These are phyloP conservation scores for Harringtonia lauricola DNA, from an alignment of 2,329 filamentous ascomycete genomes.

Conservation along the genomic window DNA sequence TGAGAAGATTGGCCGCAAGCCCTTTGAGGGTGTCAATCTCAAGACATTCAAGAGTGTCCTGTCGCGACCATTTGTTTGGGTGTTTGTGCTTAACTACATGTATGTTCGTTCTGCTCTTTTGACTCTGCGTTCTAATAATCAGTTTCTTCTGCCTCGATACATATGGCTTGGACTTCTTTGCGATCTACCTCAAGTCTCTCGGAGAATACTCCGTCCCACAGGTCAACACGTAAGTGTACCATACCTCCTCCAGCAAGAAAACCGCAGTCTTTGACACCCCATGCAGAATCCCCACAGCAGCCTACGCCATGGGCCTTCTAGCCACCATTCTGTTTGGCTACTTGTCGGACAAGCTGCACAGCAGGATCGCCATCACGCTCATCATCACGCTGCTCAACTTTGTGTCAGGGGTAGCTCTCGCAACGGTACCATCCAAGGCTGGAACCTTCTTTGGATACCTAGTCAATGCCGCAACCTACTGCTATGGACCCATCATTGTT, in stretches of 20 bases:
- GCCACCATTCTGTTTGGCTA: not conserved
- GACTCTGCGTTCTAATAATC: not conserved
- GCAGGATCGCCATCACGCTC: not conserved
- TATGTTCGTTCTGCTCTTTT: not conserved
- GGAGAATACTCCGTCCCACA: not conserved
- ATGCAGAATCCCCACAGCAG: not conserved
- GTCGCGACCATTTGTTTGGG: not conserved
- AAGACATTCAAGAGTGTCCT: slow-evolving; percentile 10
- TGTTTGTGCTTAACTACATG: slow-evolving; percentile 2
- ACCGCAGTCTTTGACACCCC: not conserved
- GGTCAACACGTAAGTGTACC: not conserved
- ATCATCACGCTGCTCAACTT: not conserved
- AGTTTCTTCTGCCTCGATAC: slow-evolving; percentile 2
- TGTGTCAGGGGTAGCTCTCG: not conserved
- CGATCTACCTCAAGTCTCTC: slow-evolving; percentile 2
- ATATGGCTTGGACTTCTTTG: not conserved
- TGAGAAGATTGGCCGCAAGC: slow-evolving; percentile 2
- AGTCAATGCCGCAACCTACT: not conserved
- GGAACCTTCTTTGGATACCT: not conserved
- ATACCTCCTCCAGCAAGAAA: not conserved
- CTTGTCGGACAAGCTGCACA: slow-evolving; percentile 5
- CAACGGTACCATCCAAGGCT: not conserved
- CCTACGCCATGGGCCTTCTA: slow-evolving; percentile 1
- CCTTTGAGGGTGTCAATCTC: slow-evolving; percentile 10
- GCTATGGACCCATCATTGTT: not conserved